Percentiles rank a stretch among this genome's conserved stretches.
phyloP scores from a whole-genome alignment of 2,329 filamentous ascomycete species.

The Lachnellula cervina region DNA sequence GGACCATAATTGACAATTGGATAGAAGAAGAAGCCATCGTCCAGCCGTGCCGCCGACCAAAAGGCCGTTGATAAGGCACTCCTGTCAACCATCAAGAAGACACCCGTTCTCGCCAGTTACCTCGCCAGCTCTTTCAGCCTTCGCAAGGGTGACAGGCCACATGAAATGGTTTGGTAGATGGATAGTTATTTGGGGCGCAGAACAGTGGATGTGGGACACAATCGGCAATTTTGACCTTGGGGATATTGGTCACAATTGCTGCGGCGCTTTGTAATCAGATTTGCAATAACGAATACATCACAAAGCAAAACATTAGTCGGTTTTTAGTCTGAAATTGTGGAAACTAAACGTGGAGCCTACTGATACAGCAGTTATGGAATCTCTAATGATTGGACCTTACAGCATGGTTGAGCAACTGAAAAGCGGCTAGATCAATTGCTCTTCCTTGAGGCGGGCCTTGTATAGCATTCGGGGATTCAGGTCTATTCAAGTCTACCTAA shows the following conservation, averaged over 20 bases:
- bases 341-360: not conserved
- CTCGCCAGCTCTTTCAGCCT: conserved; percentile 95
- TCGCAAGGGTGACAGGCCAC: conserved; percentile 98
- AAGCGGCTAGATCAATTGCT: too few species aligned
- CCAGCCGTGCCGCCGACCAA: conserved; percentile 91
- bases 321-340: not conserved
- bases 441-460: too few species aligned
- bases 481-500: too few species aligned
- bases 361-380: not conserved
- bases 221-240: conserved; percentile 63
- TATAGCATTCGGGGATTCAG: too few species aligned
- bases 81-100: conserved; percentile 96
- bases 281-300: conserved; percentile 33
- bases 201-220: conserved; percentile 41
- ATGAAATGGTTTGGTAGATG: conserved; percentile 98
- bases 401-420: too few species aligned
- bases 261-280: conserved; percentile 35
- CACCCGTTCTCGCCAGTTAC: conserved; percentile 89
- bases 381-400: too few species aligned
- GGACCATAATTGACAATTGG: conserved; percentile 21
- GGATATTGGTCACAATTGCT: conserved; percentile 54
- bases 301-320: conserved; percentile 24
- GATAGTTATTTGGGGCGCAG: conserved; percentile 29
- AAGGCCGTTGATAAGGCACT: conserved; percentile 98
- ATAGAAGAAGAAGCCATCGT: conserved; percentile 96